Conservation (phyloP, 1,139 yeast species). For the Candida smagusa region DNA sequence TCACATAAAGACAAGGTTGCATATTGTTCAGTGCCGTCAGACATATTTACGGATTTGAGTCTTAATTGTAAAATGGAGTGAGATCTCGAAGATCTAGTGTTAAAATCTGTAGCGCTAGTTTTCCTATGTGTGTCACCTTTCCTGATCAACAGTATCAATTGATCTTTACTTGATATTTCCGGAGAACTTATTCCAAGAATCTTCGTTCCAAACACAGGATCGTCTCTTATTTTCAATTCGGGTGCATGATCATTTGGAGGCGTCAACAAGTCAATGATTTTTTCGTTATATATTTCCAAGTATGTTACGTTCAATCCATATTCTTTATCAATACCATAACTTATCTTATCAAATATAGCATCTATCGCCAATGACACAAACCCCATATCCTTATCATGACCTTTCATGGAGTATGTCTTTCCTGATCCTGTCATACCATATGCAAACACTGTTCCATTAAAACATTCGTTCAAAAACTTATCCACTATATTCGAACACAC, state of each 20-base stretch:
- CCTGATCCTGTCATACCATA: constrained; percentile 98
- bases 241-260: constrained; percentile 13
- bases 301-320: constrained; percentile 62
- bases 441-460: constrained; percentile 86
- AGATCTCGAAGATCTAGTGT: constrained; percentile 81
- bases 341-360: constrained; percentile 56
- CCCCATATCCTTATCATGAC: constrained; percentile 66
- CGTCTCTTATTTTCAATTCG: constrained; percentile 76
- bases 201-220: constrained; percentile 65
- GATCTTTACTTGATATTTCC: constrained; percentile 51
- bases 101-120: constrained; percentile 88
- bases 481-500: constrained; percentile 63
- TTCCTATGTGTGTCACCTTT: constrained; percentile 73
- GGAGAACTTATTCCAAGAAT: constrained; percentile 75
- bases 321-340: constrained; percentile 15
- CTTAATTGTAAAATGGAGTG: constrained; percentile 85
- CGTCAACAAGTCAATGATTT: constrained; percentile 66
- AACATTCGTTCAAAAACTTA: constrained; percentile 68
- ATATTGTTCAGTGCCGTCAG: constrained; percentile 40
- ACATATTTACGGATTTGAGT: constrained; percentile 43
- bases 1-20: constrained; percentile 86
- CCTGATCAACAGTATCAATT: constrained; percentile 57
- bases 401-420: constrained; percentile 89
- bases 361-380: constrained; percentile 72
- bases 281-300: constrained; percentile 88